These are phyloP conservation scores for Penicillium coffeae DNA, from an alignment of 495 filamentous ascomycete genomes.

Conservation along the genomic window DNA sequence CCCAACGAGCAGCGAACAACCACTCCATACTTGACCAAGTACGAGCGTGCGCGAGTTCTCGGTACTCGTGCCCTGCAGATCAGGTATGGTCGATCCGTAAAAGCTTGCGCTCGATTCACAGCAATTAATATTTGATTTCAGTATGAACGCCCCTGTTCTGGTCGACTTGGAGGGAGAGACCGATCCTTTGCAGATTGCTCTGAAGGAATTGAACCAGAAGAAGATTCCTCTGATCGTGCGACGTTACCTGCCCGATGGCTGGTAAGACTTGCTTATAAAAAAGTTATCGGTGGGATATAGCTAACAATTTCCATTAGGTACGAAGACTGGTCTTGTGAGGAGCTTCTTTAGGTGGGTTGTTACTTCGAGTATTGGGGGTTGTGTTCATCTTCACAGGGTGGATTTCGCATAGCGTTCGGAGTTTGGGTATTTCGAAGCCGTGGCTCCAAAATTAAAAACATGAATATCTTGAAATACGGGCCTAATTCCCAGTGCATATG, in stretches of 20 bases:
- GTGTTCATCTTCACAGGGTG: constrained; percentile 21
- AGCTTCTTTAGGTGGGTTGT: constrained; percentile 56
- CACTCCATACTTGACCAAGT: constrained; percentile 99
- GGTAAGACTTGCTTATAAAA: constrained; percentile 70
- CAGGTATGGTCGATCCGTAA: constrained; percentile 61
- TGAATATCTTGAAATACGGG: constrained; percentile 10
- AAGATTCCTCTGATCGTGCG: constrained; percentile 95
- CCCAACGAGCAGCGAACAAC: constrained; percentile 83
- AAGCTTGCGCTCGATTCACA: not conserved
- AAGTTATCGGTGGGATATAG: not conserved
- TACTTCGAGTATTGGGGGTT: constrained; percentile 9
- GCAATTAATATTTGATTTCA: constrained; percentile 29
- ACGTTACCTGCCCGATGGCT: constrained; percentile 94
- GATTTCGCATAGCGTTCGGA: constrained; percentile 41
- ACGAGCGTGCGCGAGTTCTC: constrained; percentile 88
- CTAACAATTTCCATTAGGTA: constrained; percentile 55
- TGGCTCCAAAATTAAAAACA: constrained; percentile 13
- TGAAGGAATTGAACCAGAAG: constrained; percentile 96
- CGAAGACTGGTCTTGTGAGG: constrained; percentile 98
- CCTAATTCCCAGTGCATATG: constrained; percentile 21
- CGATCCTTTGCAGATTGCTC: constrained; percentile 92
- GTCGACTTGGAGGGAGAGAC: constrained; percentile 97
- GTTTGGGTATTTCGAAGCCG: constrained; percentile 24
- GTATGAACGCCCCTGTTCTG: constrained; percentile 96
- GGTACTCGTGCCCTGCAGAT: constrained; percentile 94